Evolutionary conservation across 208 protist species (phyloP).

Genomic region (Strigomonas culicis): DNA sequence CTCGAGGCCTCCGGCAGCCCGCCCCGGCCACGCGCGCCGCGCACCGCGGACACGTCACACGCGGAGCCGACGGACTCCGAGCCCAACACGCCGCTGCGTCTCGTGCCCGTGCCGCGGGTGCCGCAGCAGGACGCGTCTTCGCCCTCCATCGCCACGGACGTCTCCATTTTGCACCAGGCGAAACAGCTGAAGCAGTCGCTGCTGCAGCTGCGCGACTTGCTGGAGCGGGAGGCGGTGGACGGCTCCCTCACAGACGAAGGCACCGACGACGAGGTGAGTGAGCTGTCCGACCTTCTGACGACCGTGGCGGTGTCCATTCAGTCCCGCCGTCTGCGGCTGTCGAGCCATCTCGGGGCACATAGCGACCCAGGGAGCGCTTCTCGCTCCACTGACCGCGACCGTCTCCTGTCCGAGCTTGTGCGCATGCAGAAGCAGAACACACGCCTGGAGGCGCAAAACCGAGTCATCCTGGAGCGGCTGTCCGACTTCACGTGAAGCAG

Average conservation of each 20-base stretch:
- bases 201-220: conserved; percentile 30
- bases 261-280: conserved; percentile 17
- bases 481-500: background rate
- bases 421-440: conserved; percentile 49
- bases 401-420: conserved; percentile 23
- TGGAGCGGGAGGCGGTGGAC: conserved; percentile 22
- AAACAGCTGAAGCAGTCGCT: conserved; percentile 43
- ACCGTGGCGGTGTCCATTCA: background rate
- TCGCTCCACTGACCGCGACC: background rate
- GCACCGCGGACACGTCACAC: no score
- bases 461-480: conserved; percentile 38
- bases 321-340: background rate
- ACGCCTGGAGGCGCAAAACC: conserved; percentile 59
- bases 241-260: conserved; percentile 12
- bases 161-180: conserved; percentile 25
- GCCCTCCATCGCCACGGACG: background rate
- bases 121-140: background rate
- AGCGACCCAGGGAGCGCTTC: conserved; percentile 4
- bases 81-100: no score
- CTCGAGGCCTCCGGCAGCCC: no score
- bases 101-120: background rate
- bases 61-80: no score
- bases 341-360: background rate
- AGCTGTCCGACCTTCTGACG: conserved; percentile 16
- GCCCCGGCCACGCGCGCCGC: no score